Conservation (phyloP, 2,329 filamentous ascomycete species). For the Tolypocladium tropicale region DNA sequence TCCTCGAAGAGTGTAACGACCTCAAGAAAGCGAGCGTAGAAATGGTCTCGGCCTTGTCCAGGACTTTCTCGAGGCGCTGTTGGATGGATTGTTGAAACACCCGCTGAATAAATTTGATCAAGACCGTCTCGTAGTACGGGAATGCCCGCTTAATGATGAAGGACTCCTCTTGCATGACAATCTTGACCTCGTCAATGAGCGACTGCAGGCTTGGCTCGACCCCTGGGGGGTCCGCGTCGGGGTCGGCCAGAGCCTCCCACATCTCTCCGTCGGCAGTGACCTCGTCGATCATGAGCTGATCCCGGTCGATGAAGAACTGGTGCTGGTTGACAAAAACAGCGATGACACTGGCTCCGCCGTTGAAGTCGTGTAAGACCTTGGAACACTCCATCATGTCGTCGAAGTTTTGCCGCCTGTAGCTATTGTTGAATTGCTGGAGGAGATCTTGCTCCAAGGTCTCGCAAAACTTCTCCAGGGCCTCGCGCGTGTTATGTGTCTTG, state of each 20-base stretch:
- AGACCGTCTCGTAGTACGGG: slow-evolving; percentile 88
- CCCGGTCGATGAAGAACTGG: slow-evolving; percentile 96
- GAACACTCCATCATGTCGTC: slow-evolving; percentile 98
- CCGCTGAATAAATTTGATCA: slow-evolving; percentile 86
- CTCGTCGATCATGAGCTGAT: slow-evolving; percentile 83
- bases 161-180: slow-evolving; percentile 94
- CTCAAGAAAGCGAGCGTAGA: slow-evolving; percentile 88
- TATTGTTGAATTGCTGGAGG: slow-evolving; percentile 92
- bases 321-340: slow-evolving; percentile 97
- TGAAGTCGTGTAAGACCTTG: slow-evolving; percentile 89
- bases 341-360: slow-evolving; percentile 89
- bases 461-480: slow-evolving; percentile 92
- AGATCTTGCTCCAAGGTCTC: slow-evolving; percentile 93
- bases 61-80: slow-evolving; percentile 86
- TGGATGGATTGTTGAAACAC: slow-evolving; percentile 98
- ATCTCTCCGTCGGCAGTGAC: slow-evolving; percentile 63
- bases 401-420: slow-evolving; percentile 89
- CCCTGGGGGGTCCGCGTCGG: slow-evolving; percentile 81
- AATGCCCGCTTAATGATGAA: slow-evolving; percentile 95
- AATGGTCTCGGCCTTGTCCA: slow-evolving; percentile 87
- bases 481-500: slow-evolving; percentile 59
- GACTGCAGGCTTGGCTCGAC: slow-evolving; percentile 90
- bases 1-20: slow-evolving; percentile 80
- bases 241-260: slow-evolving; percentile 90
- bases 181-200: slow-evolving; percentile 84